Evolutionary conservation across 2,329 filamentous ascomycete genomes (phyloP), one percentile per base, ranked within the genome.

Genomic region (Calcarisporium arbuscula): DNA sequence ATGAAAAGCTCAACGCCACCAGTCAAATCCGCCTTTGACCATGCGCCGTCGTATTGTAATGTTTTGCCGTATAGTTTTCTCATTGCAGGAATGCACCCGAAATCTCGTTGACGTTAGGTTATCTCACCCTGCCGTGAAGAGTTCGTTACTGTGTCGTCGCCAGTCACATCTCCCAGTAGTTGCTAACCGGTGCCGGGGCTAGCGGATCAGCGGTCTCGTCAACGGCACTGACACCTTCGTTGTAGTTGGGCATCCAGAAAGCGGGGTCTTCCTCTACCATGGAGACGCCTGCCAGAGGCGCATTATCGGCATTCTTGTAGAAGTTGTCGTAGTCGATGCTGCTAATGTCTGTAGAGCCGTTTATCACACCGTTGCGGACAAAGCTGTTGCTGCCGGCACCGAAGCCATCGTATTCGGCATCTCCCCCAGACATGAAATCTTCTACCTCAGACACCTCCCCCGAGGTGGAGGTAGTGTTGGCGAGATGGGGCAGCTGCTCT

Each of bases 381-480:
- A 60, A 67, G 35, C 51, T 52, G 39, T 61, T 71, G 45, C 65
- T 68, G 35, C 68, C 57, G 15, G 64, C 59, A 38, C 63, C 68
- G 32, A 67, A 65, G 37, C 69, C 49, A 18, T 64, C 61, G 41
- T 70, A 70, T 30, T 68, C 64, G 41, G 71, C 70, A 21, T 61
- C 61, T 42, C 66, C 61, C 43, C 66, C 60, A 32, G 60, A 61
- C 32, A 68, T 57, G 40, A 72, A 69, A 44, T 82, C 78, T 41
- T 82, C 79, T 5, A 76, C 75, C 51, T 82, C 77, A 8, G 77
- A 82, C 8, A 81, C 77, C 40, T 82, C 77, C 22, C 78, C 78
- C 10, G 78, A 82, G 8, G 75, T 80, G 8, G 75, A 77, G 2
- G 72, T 74, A 32, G 66, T 67, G 50, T 73, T 65, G 41, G 74